phyloP scores from a whole-genome alignment of 1,139 yeast genomes.

The Blastobotrys buckinghamii region DNA sequence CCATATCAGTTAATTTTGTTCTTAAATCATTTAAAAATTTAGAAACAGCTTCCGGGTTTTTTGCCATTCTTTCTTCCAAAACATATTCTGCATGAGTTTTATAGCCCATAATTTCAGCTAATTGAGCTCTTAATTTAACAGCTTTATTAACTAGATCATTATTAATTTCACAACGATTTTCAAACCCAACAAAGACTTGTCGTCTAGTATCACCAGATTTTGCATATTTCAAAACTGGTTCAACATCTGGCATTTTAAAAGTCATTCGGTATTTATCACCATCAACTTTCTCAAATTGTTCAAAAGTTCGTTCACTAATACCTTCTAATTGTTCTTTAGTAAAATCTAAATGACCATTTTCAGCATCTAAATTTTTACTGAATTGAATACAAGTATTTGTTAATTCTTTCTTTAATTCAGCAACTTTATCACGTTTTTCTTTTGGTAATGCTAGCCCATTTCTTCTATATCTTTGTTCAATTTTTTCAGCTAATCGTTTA shows the following conservation, averaged over 20 bases:
- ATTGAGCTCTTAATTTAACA: slow-evolving; percentile 51
- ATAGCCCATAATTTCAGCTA: slow-evolving; percentile 63
- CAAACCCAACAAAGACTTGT: slow-evolving; percentile 58
- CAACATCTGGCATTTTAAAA: slow-evolving; percentile 71
- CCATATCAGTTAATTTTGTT: slow-evolving; percentile 52
- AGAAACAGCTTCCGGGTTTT: slow-evolving; percentile 52
- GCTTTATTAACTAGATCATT: slow-evolving; percentile 55
- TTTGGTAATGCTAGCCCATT: slow-evolving; percentile 60
- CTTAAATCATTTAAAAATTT: slow-evolving; percentile 58
- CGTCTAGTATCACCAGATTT: slow-evolving; percentile 58
- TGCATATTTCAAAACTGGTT: slow-evolving; percentile 73
- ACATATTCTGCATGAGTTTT: slow-evolving; percentile 60
- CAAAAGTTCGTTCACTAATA: slow-evolving; percentile 58
- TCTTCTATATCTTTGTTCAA: slow-evolving; percentile 50
- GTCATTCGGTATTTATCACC: slow-evolving; percentile 64
- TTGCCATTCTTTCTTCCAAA: slow-evolving; percentile 77
- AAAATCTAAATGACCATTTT: slow-evolving; percentile 53
- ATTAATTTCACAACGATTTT: slow-evolving; percentile 60
- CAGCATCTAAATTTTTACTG: slow-evolving; percentile 64
- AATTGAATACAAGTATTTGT: slow-evolving; percentile 54
- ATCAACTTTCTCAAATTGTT: slow-evolving; percentile 48
- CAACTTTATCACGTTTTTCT: slow-evolving; percentile 50
- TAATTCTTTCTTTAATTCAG: slow-evolving; percentile 52
- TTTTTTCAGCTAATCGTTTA: slow-evolving; percentile 50
- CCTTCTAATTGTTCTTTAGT: slow-evolving; percentile 65